Conservation (phyloP, 345 rosid species). For the Barbarea vulgaris region DNA sequence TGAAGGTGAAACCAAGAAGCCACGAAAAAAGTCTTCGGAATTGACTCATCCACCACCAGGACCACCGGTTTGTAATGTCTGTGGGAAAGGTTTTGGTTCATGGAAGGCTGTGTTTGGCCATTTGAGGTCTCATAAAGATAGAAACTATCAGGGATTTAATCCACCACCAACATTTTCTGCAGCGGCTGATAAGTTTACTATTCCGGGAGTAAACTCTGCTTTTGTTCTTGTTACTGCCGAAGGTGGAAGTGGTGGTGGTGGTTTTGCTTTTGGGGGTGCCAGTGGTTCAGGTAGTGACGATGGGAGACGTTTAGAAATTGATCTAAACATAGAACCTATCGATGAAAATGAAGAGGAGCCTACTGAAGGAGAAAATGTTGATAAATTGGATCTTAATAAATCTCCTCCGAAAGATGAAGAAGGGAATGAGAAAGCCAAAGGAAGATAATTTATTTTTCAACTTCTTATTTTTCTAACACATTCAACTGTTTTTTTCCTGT, state of each 20-base stretch:
- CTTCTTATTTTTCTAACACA: background rate
- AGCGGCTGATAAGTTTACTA: background rate
- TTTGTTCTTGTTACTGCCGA: background rate
- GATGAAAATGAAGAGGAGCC: background rate
- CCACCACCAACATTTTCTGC: conserved; percentile 43
- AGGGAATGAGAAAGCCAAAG: background rate
- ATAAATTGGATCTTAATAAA: conserved; percentile 33
- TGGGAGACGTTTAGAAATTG: background rate
- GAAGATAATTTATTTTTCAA: background rate
- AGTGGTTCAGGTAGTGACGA: background rate
- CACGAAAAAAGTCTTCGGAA: background rate
- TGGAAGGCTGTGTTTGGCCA: conserved; percentile 52
- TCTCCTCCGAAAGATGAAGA: conserved; percentile 27
- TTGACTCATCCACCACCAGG: conserved; percentile 21
- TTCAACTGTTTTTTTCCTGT: background rate
- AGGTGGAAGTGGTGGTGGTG: background rate
- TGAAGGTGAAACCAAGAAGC: background rate
- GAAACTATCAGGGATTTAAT: conserved; percentile 13
- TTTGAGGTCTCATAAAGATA: conserved; percentile 37
- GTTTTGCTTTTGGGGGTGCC: background rate
- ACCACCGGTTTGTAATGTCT: conserved; percentile 35
- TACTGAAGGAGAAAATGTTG: background rate
- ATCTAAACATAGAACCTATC: conserved; percentile 13
- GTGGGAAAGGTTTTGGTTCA: conserved; percentile 25
- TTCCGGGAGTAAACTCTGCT: conserved; percentile 17